Base-by-base conservation (phyloP, 306 rosid species). In the Dryas alaskensis region DNA sequence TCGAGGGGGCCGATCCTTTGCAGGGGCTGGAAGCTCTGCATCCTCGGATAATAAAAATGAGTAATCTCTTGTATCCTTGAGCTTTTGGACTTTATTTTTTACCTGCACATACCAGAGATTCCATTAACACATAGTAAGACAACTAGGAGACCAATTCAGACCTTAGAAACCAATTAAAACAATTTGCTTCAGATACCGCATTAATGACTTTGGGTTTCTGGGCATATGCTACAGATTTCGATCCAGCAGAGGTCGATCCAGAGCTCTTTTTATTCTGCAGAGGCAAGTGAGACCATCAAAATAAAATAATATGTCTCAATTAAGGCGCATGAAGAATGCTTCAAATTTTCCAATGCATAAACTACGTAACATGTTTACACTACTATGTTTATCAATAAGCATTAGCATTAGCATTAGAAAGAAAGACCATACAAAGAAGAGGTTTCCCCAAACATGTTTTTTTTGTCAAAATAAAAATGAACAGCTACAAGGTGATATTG, bases 61-160 rank as follows among this genome's bases (percentile, higher is more conserved):
- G 81, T 94, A 94, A 79, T 94, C 98, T 77, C 98, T 89, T 2
- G 92, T 91, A 78, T 80, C 84, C 85, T 93, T 93, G 4, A 89
- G 86, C 73, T 83, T 88, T 83, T 91, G 87, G 57, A 85, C 92
- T 79, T 84, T 89, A 69, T 61, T 74, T 68, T 81, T 70, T 70
- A 53, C 64, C 97, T 94, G 94, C 76, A 79, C n/a, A 50, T 59
- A 67, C 73, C 68, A 75, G 58, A 69, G 42, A 61, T 82, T 53
- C 59, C 74, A 73, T 65, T 61, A 67, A 59, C 61, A 78, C 13
- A 19, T 39, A 80, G 40, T 9, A 70, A 63, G 50, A 16, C 62
- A 66, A 42, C 25, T 46, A 69, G 69, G 60, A 53, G 40, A 53
- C 51, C 7, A 9, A 45, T 50, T 17, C 47, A 67, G 50, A 46